A percentile compares a stretch with the other conserved stretches of the same genome.
phyloP scores from a whole-genome alignment of 345 rosid genomes.

The Erucastrum elatum region DNA sequence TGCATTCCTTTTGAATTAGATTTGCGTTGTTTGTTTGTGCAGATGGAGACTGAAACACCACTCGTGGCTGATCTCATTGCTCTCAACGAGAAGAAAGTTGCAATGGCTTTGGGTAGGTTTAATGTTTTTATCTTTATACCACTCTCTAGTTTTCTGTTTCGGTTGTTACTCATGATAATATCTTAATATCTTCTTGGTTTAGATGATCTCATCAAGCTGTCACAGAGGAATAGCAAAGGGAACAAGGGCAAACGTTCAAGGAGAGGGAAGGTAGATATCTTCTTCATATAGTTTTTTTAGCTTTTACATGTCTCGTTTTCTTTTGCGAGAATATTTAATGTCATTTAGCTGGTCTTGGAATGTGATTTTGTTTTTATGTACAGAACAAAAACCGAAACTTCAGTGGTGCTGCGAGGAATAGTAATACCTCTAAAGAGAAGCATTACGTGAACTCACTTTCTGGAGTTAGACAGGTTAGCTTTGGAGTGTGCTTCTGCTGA shows the following conservation, averaged over 20 bases:
- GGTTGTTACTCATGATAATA: not conserved
- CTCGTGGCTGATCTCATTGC: slow-evolving; percentile 62
- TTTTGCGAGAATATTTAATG: not conserved
- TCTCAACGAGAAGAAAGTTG: slow-evolving; percentile 77
- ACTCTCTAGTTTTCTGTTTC: not conserved
- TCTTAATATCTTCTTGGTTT: not conserved
- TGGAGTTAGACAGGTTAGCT: slow-evolving; percentile 65
- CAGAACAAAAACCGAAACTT: slow-evolving; percentile 60
- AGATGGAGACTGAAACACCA: slow-evolving; percentile 61
- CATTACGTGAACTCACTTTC: slow-evolving; percentile 61
- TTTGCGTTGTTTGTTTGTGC: slow-evolving; percentile 7
- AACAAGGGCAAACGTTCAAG: slow-evolving; percentile 43
- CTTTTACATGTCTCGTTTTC: not conserved
- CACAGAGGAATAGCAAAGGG: slow-evolving; percentile 46
- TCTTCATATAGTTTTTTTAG: slow-evolving; percentile 10
- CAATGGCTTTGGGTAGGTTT: slow-evolving; percentile 80
- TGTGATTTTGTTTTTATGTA: no score
- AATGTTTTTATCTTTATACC: not conserved
- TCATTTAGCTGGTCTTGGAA: not conserved
- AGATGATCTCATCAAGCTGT: slow-evolving; percentile 86
- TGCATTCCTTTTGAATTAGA: not conserved
- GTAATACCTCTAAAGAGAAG: slow-evolving; percentile 47
- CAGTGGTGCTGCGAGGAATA: slow-evolving; percentile 49
- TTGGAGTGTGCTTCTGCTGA: not conserved
- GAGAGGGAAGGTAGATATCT: slow-evolving; percentile 50